phyloP scores from a whole-genome alignment of 768 basidiomycete species.

The Lactarius deliciosus region DNA sequence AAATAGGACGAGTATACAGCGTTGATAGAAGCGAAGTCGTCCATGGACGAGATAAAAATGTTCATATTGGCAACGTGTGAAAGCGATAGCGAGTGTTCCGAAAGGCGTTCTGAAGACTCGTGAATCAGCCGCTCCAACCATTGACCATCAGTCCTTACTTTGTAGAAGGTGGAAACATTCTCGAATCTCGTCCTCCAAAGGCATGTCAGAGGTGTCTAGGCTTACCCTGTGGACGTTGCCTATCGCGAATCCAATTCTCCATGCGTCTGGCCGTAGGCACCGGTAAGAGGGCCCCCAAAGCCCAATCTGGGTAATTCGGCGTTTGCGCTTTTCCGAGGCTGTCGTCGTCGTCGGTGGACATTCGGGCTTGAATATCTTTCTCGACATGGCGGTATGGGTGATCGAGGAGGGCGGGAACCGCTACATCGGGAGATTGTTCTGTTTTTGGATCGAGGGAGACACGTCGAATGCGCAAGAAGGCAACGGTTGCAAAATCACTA shows the following conservation, averaged over 20 bases:
- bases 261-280: slow-evolving; percentile 35
- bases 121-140: slow-evolving; percentile 2
- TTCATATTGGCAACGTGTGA: slow-evolving; percentile 74
- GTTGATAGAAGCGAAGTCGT: slow-evolving; percentile 76
- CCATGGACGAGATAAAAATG: slow-evolving; percentile 79
- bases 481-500: slow-evolving; percentile 85
- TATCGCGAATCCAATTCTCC: slow-evolving; percentile 73
- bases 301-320: slow-evolving; percentile 22
- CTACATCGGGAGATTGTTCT: slow-evolving; percentile 29
- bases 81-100: slow-evolving; percentile 47
- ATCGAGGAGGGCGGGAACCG: slow-evolving; percentile 56
- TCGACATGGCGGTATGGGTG: slow-evolving; percentile 36
- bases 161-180: slow-evolving; percentile 63
- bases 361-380: slow-evolving; percentile 13
- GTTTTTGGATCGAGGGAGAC: slow-evolving; percentile 64
- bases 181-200: slow-evolving; percentile 70
- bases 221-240: slow-evolving; percentile 49
- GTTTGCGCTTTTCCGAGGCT: not conserved
- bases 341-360: not conserved
- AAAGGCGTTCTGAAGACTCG: slow-evolving; percentile 51
- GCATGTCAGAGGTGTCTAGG: slow-evolving; percentile 32
- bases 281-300: not conserved
- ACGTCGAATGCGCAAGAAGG: slow-evolving; percentile 77
- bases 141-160: slow-evolving; percentile 44
- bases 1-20: slow-evolving; percentile 77